phyloP scores from a whole-genome alignment of 306 rosid genomes.

The Fragaria vesca region DNA sequence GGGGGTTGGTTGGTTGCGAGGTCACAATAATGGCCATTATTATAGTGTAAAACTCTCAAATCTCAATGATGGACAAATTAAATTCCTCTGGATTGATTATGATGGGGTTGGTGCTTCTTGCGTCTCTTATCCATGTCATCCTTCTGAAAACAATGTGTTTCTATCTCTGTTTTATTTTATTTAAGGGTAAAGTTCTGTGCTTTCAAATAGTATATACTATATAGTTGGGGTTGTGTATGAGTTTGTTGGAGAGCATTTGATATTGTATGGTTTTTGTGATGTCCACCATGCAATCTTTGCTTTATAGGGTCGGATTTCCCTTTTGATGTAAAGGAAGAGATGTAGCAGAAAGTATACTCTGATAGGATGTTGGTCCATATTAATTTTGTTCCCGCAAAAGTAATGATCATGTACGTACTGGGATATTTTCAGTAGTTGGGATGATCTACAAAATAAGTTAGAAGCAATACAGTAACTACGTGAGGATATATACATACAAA shows the following conservation, averaged over 20 bases:
- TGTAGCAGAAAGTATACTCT: background rate
- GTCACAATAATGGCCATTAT: conserved; percentile 18
- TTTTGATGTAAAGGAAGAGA: background rate
- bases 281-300: background rate
- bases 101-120: conserved; percentile 3
- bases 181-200: background rate
- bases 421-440: background rate
- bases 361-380: background rate
- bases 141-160: background rate
- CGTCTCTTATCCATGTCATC: background rate
- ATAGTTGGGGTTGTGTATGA: background rate
- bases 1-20: conserved; percentile 13
- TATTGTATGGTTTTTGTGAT: background rate
- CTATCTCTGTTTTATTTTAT: background rate
- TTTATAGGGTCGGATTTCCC: background rate
- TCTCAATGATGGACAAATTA: conserved; percentile 2
- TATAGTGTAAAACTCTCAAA: background rate
- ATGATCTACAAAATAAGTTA: background rate
- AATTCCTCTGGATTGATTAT: background rate
- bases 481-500: background rate
- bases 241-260: background rate
- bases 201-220: background rate
- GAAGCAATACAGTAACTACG: no score
- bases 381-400: background rate
- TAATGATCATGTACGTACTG: background rate